A percentile compares a stretch with the other conserved stretches of the same genome.
phyloP scores from a whole-genome alignment of 176 grass and related monocot genomes.

The Aegilops speltoides region DNA sequence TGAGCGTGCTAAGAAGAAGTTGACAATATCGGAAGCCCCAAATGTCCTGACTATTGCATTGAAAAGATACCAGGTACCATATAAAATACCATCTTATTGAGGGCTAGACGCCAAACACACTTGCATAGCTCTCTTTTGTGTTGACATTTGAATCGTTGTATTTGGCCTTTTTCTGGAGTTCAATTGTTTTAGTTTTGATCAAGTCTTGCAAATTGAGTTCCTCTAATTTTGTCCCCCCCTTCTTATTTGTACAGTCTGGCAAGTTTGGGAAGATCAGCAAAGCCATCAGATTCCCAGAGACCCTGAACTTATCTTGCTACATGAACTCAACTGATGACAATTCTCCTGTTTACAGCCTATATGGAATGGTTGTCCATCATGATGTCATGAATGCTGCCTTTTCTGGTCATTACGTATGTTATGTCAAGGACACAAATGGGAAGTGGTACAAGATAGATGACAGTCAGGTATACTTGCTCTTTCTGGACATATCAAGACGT shows the following conservation, averaged over 20 bases:
- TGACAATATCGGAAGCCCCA: constrained; percentile 84
- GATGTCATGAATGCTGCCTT: constrained; percentile 86
- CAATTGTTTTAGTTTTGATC: constrained; percentile 17
- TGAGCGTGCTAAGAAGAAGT: constrained; percentile 83
- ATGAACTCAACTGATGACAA: constrained; percentile 70
- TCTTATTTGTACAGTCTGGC: constrained; percentile 60
- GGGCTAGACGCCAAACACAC: not conserved
- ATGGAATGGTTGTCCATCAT: constrained; percentile 90
- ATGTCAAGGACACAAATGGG: constrained; percentile 76
- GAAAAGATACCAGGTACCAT: constrained; percentile 86
- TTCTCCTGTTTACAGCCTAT: constrained; percentile 76
- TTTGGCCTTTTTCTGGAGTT: constrained; percentile 13
- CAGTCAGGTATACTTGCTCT: constrained; percentile 56
- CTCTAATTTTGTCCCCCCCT: not conserved
- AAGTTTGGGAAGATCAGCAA: constrained; percentile 93
- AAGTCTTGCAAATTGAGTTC: constrained; percentile 16
- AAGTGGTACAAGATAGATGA: constrained; percentile 96
- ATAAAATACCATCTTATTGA: not conserved
- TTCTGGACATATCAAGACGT: not conserved
- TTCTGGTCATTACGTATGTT: constrained; percentile 96
- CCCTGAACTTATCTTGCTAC: constrained; percentile 57
- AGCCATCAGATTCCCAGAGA: constrained; percentile 71
- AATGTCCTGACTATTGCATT: constrained; percentile 92
- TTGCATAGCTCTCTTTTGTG: not conserved
- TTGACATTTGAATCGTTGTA: not conserved